phyloP scores from a whole-genome alignment of 78 protist species.

The Dictyostelium purpureum region DNA sequence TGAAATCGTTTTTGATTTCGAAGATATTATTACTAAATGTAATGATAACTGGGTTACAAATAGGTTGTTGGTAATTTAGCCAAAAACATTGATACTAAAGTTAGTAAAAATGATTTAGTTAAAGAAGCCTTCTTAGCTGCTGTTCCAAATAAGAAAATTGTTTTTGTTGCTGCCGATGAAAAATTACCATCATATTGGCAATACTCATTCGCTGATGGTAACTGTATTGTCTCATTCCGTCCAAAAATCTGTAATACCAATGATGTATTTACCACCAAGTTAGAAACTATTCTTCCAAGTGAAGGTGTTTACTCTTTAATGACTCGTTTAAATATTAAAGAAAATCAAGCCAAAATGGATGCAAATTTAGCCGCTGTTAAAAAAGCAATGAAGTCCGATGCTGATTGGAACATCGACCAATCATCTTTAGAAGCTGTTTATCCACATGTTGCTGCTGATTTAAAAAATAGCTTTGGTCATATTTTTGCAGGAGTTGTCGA shows the following conservation, averaged over 20 bases:
- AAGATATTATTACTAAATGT: too few species aligned
- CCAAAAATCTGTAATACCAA: neutral
- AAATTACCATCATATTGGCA: conserved; percentile 11
- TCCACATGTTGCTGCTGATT: neutral
- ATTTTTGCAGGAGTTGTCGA: neutral
- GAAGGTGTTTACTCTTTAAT: neutral
- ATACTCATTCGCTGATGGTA: neutral
- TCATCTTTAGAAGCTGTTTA: neutral
- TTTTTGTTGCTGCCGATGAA: neutral
- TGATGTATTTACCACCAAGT: neutral
- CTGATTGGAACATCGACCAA: neutral
- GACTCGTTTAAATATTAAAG: neutral
- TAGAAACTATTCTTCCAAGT: neutral
- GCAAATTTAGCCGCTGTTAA: neutral
- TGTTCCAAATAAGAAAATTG: neutral
- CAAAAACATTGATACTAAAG: neutral
- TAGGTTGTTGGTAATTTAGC: too few species aligned
- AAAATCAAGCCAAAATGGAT: neutral
- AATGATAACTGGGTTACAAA: too few species aligned
- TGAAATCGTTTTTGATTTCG: too few species aligned
- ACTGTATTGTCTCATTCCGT: neutral
- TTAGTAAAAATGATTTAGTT: conserved; percentile 17
- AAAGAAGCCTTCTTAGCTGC: conserved; percentile 44
- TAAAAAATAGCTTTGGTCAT: neutral
- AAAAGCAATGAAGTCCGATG: neutral